Evolutionary conservation across 352 stramenopile species (phyloP), one percentile per base, ranked within the genome.

Genomic region (Phytophthora sansomeana): DNA sequence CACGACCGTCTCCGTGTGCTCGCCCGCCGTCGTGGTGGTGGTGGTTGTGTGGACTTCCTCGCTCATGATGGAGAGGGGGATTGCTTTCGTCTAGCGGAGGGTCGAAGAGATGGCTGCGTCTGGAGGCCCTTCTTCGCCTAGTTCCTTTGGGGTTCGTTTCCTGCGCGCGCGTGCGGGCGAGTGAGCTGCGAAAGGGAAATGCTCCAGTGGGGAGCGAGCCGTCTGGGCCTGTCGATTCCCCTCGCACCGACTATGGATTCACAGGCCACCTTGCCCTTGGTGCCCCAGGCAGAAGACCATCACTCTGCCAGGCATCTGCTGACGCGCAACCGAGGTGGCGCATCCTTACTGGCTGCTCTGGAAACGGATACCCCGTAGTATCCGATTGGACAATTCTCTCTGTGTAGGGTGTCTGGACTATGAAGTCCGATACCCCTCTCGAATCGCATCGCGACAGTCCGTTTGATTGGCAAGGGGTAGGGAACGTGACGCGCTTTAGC

Each of bases 171-270:
- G 53, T 46, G 59, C 39, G 65, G 44, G 49, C 38, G 43, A 51
- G 67, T 63, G 53, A 67, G 58, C 58, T 63, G 35, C 32, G 46
- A 75, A 68, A 67, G 59, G 59, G 56, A 78, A 78, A 75, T 78
- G 56, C 60, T 70, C 47, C 54, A 69, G 42, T 69, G 65, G 24
- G 30, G 46, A 58, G 13, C 30, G 53, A 36, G 39, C 51, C 48
- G 35, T 69, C 53, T 67, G 67, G 67, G 57, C 62, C 63, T 71
- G 57, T 75, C 55, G 51, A 75, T 71, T 63, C 41, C 65, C 24
- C 60, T 49, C 47, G 70, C 56, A 65, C 43, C 42, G 63, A 60
- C 63, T 67, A 64, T 68, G 62, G 49, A 39, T 26, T 51, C 43
- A 24, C 46, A 10, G 44, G 14, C 36, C 36, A 49, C 32, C 38